Base-by-base conservation (phyloP, 1,284 basidiomycete genomes). In the Exobasidium cylindrosporum region DNA sequence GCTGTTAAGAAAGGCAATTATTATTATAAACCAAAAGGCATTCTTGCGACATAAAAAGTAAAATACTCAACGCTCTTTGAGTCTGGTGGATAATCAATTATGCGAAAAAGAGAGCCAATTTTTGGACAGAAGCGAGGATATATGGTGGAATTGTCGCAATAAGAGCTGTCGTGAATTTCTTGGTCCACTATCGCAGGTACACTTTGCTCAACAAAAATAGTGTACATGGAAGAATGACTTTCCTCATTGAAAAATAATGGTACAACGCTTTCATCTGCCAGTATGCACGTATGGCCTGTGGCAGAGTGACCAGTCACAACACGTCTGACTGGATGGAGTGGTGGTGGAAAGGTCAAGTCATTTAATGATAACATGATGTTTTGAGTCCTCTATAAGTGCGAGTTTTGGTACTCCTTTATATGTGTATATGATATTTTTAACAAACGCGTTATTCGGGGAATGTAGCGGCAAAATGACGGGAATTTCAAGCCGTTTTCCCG, bases 301-400 rank as follows among this genome's bases (percentile, higher is more conserved):
- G 47, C 10, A 23, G 47, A 10, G 21, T 50, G 47, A 10, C 47
- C 47, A 10, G 47, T 50, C 21, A 50, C 47, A 50, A 50, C 23
- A 29, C 47, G 47, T 50, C 47, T 23, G 21, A 50, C 21, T 10
- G 47, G 47, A 7, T 7, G 10, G 35, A 43, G n/a, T 10, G n/a
- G 35, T 43, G 10, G 35, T 43, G n/a, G n/a, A n/a, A n/a, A n/a
- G n/a, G n/a, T n/a, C n/a, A n/a, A n/a, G n/a, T n/a, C n/a, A n/a
- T n/a, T n/a, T n/a, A n/a, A n/a, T n/a, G n/a, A n/a, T n/a, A n/a
- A n/a, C n/a, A n/a, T n/a, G n/a, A n/a, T n/a, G n/a, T n/a, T n/a
- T n/a, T n/a, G n/a, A n/a, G n/a, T n/a, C n/a, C n/a, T n/a, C n/a
- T n/a, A n/a, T n/a, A n/a, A n/a, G n/a, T n/a, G n/a, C n/a, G n/a